These are phyloP conservation scores for Tetrastigma voinierianum DNA, from an alignment of 164 flowering plant species.

Conservation along the genomic window DNA sequence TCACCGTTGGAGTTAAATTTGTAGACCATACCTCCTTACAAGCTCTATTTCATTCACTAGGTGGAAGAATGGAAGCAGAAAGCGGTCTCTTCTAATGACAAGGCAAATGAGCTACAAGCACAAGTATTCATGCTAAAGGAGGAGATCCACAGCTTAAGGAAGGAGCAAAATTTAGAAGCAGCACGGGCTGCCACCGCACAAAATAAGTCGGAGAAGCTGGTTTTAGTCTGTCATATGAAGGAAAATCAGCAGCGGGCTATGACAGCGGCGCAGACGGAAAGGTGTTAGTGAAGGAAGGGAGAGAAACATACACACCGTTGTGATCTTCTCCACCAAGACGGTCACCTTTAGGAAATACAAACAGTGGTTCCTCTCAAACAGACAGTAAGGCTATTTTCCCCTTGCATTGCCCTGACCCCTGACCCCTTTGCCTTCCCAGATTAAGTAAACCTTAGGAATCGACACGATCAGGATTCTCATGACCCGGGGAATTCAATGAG, in stretches of 20 bases:
- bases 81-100: conserved; percentile 32
- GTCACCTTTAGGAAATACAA: conserved; percentile 61
- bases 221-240: conserved; percentile 48
- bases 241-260: conserved; percentile 37
- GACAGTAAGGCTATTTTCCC: conserved; percentile 33
- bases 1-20: background rate
- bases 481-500: no score
- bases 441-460: no score
- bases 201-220: conserved; percentile 61
- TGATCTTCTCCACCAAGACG: conserved; percentile 22
- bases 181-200: conserved; percentile 19
- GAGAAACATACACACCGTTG: conserved; percentile 9
- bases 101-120: conserved; percentile 45
- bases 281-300: conserved; percentile 23
- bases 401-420: conserved; percentile 20
- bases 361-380: conserved; percentile 49
- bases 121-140: conserved; percentile 30
- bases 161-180: background rate
- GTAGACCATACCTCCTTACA: background rate
- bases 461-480: no score
- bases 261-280: conserved; percentile 12
- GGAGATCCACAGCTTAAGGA: conserved; percentile 36
- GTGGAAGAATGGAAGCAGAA: conserved; percentile 72
- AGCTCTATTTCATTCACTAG: conserved; percentile 27
- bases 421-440: conserved; percentile 1